Base-by-base conservation (phyloP, 345 rosid species). In the Erodium maritimum region DNA sequence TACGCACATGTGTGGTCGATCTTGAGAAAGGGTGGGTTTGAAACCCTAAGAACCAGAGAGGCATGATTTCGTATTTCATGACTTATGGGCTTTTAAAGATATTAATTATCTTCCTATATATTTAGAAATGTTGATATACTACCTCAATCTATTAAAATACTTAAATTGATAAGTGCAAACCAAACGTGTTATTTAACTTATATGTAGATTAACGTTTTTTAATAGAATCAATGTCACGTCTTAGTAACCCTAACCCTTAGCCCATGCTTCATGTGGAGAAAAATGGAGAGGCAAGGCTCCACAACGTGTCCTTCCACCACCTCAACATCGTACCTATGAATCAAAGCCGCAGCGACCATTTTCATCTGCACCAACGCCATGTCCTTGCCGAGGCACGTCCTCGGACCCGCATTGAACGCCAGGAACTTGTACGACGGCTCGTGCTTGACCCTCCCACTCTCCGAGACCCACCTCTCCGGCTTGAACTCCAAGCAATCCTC, bases 371-470 rank as follows among this genome's bases (percentile, higher is more conserved):
- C 67, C 68, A 89, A 93, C 1, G 97, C 99, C 65, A 93, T 50
- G 46, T 84, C 91, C 57, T 85, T 89, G 58, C 97, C 99, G 0
- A 93, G 58, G 48, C 99, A 89, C 17, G 85, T 77, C 67, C 97
- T 83, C 0, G 97, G 96, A 4, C 97, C 99, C 7, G 97, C 97
- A 33, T 93, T 93, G 62, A 93, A 93, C 19, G 99, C 89, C 14
- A 89, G 95, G 51, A 93, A 93, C 67, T 71, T 89, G 58, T 73
- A 93, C 23, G 88, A 93, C 34, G 88, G 80, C 61, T 89, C 96
- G 6, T 74, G 91, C 66, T 56, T 71, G 9, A 83, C 72, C 63
- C 25, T 65, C 4, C 85, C 90, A 50, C 72, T 76, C 33, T 73
- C 42, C 20, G 99, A 85, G 18, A 93, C 23, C 99, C 99, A 93